Evolutionary conservation across 441 rosid genomes (phyloP), one percentile per base, ranked within the genome.

Genomic region (Melastoma candidum): DNA sequence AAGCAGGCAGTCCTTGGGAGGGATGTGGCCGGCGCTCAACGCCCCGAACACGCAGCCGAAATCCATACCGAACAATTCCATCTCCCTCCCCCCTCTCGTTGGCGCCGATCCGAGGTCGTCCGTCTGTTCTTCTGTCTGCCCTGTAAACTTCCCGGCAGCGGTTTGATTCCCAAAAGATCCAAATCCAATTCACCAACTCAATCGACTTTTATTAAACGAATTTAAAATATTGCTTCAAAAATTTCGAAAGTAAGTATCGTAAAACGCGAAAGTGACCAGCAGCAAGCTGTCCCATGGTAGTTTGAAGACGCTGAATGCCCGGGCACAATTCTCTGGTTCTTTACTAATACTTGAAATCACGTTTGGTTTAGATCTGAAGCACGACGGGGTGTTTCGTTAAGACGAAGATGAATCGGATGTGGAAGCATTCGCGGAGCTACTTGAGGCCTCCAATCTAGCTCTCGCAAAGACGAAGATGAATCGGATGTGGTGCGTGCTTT

Each of bases 371-470:
- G 9, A 11, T 3, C 14, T 5, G 11, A 29, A 3, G 59, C 22
- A 17, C 22, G 10, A 1, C 11, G 5, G 44, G 14, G 41, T 47
- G 59, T 64, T 46, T 17, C 3, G 12, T 55, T 29, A 26, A 72
- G 68, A 17, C 22, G 22, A 17, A 17, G 22, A 17, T 17, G 22
- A 17, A 17, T 17, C 22, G 22, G 22, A 17, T 13, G 12, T 59
- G 9, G 49, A 66, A 59, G 77, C 73, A 9, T 10, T 74, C 61
- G 49, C 74, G 3, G 72, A 70, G 60, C 66, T 81, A 9, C 65
- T 47, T 1, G 81, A 81, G 59, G 87, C 80, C 3, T 74, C 87
- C 3, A 63, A 70, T 57, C 53, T 76, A 27, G 68, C 22, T 17
- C 59, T 4, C 12, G 60, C 7, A 71, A 68, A 32, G 71, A 60